Evolutionary conservation across 2,329 filamentous ascomycete species (phyloP), one percentile per base, ranked within the genome.

Genomic region (Nigrospora oryzae): DNA sequence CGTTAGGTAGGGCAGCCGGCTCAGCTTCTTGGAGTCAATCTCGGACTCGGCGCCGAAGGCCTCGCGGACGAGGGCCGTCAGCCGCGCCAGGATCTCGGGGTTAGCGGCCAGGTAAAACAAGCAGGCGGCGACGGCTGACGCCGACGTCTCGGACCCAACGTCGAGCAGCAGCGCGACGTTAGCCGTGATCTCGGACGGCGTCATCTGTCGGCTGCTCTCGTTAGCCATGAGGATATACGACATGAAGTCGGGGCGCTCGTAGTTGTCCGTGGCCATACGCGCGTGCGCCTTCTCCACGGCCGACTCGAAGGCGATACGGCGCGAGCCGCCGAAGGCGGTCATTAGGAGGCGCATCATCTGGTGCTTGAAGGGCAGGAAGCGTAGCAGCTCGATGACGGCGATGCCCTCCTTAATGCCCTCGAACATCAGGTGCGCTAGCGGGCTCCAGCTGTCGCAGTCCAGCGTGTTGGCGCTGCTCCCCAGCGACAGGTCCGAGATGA

Each of bases 141-240:
- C 58, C 1, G 53, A 56, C 5, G 59, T 60, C 41, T 61, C 59
- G 36, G 51, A 54, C 8, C 61, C 61, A 3, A 57, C 60, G 3
- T 49, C 56, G 4, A 55, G 57, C 2, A 63, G 40, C 1, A 61
- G 41, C 43, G 55, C 51, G n/a, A 60, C 61, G 4, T 63, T 66
- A 1, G 56, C 51, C 43, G 61, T 52, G 15, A 68, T 58, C 42
- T 64, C 59, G 0, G 41, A 51, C 14, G 46, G 33, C 0, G 53
- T 47, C 28, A 43, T 8, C 16, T 14, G 0, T 1, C 13, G 41
- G 12, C 43, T 40, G 2, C 48, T 45, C 7, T 49, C 46, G 5
- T 52, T 44, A 36, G 46, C 46, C 3, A 39, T 38, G 2, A 60
- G 49, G 0, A 61, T 47, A 12, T 61, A 48, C 6, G 52, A 56